A percentile compares a stretch with the other conserved stretches of the same genome.
Conservation (phyloP, 1,284 basidiomycete genomes). For the Boletellus deceptivus region DNA sequence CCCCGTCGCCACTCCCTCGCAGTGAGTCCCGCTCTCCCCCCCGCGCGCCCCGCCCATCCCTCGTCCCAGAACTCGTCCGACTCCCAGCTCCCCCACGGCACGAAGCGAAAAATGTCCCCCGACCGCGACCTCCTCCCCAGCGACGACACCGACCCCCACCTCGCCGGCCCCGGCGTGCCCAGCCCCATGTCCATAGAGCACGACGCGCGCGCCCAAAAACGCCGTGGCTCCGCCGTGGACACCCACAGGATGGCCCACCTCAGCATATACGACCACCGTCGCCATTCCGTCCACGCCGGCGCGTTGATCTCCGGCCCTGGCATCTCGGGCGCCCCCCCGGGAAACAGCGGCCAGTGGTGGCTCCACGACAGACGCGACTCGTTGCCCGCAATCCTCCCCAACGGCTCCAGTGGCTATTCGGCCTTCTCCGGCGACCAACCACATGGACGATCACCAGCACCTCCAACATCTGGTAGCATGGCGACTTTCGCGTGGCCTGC, state of each 20-base stretch:
- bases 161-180: conserved; percentile 66
- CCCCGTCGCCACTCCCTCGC: no score
- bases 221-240: conserved; percentile 76
- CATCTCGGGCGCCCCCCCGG: conserved; percentile 19
- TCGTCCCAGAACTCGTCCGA: conserved; percentile 34
- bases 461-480: conserved; percentile 57
- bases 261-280: conserved; percentile 66
- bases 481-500: conserved; percentile 71
- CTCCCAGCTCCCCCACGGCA: conserved; percentile 52
- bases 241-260: conserved; percentile 68
- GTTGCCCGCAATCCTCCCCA: conserved; percentile 64
- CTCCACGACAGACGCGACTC: conserved; percentile 69
- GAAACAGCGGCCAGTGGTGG: conserved; percentile 46
- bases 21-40: no score
- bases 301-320: conserved; percentile 35
- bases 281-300: conserved; percentile 70
- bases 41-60: no score
- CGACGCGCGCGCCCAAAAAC: conserved; percentile 71
- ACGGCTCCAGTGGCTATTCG: conserved; percentile 55
- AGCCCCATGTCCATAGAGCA: conserved; percentile 53
- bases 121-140: conserved; percentile 55
- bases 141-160: conserved; percentile 63
- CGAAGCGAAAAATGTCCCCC: conserved; percentile 77
- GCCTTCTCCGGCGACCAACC: conserved; percentile 64
- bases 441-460: conserved; percentile 57